Evolutionary conservation across 2,329 filamentous ascomycete genomes (phyloP).

Genomic region (Colletotrichum sp.): DNA sequence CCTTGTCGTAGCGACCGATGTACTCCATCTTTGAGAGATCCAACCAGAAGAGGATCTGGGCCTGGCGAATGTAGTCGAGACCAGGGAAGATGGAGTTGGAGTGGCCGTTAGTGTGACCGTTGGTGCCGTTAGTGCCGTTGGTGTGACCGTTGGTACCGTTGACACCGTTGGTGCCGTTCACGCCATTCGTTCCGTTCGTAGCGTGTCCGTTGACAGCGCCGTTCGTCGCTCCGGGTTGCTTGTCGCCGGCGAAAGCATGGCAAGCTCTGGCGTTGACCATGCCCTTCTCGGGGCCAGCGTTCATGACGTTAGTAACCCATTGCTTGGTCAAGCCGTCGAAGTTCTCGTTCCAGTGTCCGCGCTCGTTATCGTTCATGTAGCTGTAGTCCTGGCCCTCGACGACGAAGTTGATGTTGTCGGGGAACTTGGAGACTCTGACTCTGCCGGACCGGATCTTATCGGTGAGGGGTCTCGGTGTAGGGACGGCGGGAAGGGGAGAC

Average conservation of each 20-base stretch:
- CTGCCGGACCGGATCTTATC: slow-evolving; percentile 4
- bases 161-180: neutral
- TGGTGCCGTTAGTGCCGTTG: neutral
- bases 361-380: slow-evolving; percentile 11
- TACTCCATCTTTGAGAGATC: slow-evolving; percentile 18
- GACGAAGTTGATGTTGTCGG: slow-evolving; percentile 15
- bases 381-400: slow-evolving; percentile 20
- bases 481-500: neutral
- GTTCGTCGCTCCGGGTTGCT: slow-evolving; percentile 12
- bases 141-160: neutral
- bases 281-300: neutral
- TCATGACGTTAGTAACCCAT: slow-evolving; percentile 15
- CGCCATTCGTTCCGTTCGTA: neutral
- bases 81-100: slow-evolving; percentile 10
- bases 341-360: slow-evolving; percentile 15
- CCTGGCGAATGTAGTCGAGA: slow-evolving; percentile 15
- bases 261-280: slow-evolving; percentile 10
- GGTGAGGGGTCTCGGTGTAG: neutral
- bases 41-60: slow-evolving; percentile 12
- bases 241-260: slow-evolving; percentile 10
- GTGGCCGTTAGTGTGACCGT: neutral
- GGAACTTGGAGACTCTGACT: slow-evolving; percentile 12
- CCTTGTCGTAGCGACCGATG: slow-evolving; percentile 10
- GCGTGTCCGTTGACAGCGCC: neutral
- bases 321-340: slow-evolving; percentile 16